A percentile compares a stretch with the other conserved stretches of the same genome.
Conservation (phyloP, 371 early-diverging fungal genomes). For the Paraphysoderma sedebokerense region DNA sequence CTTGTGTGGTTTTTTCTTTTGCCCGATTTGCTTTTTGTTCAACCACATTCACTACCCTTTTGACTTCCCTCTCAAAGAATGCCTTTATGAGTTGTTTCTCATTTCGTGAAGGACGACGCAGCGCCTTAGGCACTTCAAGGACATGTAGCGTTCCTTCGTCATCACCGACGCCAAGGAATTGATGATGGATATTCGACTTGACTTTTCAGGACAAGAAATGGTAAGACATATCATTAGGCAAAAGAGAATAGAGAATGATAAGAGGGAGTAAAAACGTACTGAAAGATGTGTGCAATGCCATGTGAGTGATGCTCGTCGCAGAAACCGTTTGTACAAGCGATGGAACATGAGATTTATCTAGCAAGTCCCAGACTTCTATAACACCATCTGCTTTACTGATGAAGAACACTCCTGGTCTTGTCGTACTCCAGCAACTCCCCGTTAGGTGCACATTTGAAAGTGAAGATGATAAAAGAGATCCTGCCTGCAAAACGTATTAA, state of each 20-base stretch:
- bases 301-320: constrained; percentile 18
- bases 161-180: constrained; percentile 52
- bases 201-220: background rate
- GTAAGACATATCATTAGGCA: too few relatives aligned
- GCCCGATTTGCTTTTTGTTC: constrained; percentile 16
- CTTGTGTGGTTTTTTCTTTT: too few relatives aligned
- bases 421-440: constrained; percentile 29
- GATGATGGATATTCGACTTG: constrained; percentile 39
- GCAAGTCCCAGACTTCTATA: constrained; percentile 34
- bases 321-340: constrained; percentile 23
- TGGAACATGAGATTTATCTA: constrained; percentile 16
- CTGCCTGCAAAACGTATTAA: too few relatives aligned
- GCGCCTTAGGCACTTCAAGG: constrained; percentile 29
- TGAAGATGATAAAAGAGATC: constrained; percentile 18
- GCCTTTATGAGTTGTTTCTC: constrained; percentile 21
- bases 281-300: constrained; percentile 20
- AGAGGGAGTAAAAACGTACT: constrained; percentile 2
- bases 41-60: constrained; percentile 14
- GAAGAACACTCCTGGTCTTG: constrained; percentile 35
- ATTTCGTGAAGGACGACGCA: constrained; percentile 22
- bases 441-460: constrained; percentile 11
- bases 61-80: constrained; percentile 33
- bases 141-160: constrained; percentile 39
- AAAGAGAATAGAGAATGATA: too few relatives aligned
- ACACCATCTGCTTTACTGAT: constrained; percentile 27